Percentiles rank a stretch among this genome's conserved stretches.
phyloP scores from a whole-genome alignment of 2,329 filamentous ascomycete genomes.

The Dichotomopilus funicola region DNA sequence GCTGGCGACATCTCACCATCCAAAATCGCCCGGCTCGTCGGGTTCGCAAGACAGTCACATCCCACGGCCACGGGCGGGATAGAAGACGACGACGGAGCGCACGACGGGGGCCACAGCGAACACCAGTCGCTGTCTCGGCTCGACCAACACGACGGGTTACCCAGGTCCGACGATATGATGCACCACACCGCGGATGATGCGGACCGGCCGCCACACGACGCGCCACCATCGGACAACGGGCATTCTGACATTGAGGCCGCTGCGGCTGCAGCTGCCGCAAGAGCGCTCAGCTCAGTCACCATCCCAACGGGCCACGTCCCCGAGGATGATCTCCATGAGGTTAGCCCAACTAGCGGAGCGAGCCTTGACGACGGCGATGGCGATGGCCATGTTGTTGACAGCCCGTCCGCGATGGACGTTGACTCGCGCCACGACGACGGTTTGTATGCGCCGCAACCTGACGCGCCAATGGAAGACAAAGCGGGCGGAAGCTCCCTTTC shows the following conservation, averaged over 20 bases:
- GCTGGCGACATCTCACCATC: slow-evolving; percentile 42
- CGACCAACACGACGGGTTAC: slow-evolving; percentile 22
- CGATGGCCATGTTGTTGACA: slow-evolving; percentile 39
- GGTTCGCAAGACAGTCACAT: slow-evolving; percentile 37
- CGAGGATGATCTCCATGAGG: slow-evolving; percentile 36
- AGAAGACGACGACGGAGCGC: slow-evolving; percentile 48
- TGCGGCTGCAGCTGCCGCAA: slow-evolving; percentile 36
- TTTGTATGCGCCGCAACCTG: slow-evolving; percentile 33
- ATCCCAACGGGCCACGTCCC: slow-evolving; percentile 29
- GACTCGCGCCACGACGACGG: slow-evolving; percentile 37
- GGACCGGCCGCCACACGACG: slow-evolving; percentile 48
- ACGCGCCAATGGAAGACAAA: slow-evolving; percentile 46
- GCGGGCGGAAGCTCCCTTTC: slow-evolving; percentile 43
- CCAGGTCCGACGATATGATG: slow-evolving; percentile 49
- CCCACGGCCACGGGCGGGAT: slow-evolving; percentile 46
- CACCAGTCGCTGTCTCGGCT: slow-evolving; percentile 28
- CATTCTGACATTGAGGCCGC: slow-evolving; percentile 32
- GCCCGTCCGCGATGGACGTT: slow-evolving; percentile 49
- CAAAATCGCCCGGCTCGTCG: slow-evolving; percentile 47
- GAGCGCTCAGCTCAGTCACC: slow-evolving; percentile 29
- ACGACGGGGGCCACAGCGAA: slow-evolving; percentile 38
- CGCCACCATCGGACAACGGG: slow-evolving; percentile 28
- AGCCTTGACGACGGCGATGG: slow-evolving; percentile 38
- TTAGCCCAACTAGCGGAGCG: slow-evolving; percentile 35
- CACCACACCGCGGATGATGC: slow-evolving; percentile 46